Conservation (phyloP, 208 protist species). For the Phytomonas francai region DNA sequence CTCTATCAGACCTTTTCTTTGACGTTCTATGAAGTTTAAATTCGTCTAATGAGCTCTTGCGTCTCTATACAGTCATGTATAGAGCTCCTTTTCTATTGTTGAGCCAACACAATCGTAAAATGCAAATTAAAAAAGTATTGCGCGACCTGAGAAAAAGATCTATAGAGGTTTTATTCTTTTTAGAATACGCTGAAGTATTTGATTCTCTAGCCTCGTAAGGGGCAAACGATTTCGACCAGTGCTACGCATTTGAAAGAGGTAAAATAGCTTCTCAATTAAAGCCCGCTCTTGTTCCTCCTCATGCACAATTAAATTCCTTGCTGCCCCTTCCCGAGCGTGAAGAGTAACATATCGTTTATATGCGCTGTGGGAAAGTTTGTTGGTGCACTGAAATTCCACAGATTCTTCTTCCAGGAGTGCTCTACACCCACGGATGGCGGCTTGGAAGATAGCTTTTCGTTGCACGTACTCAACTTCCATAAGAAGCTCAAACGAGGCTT, state of each 20-base stretch:
- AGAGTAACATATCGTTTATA: not conserved
- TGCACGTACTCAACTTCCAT: not conserved
- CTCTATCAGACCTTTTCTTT: not conserved
- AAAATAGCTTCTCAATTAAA: not conserved
- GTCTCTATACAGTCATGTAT: not conserved
- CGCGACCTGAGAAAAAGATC: not conserved
- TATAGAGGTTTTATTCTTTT: not conserved
- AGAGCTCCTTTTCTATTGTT: not conserved
- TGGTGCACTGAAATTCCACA: not conserved
- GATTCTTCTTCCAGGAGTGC: not conserved
- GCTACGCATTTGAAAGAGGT: not conserved
- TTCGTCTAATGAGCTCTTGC: not conserved
- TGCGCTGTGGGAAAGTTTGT: not conserved
- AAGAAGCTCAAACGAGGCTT: not conserved
- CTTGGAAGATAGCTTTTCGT: not conserved
- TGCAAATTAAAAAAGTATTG: not conserved
- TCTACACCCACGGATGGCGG: not conserved
- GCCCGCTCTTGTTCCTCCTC: not conserved
- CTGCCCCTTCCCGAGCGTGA: not conserved
- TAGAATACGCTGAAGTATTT: not conserved
- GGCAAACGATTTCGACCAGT: not conserved
- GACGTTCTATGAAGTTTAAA: not conserved
- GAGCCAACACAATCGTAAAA: not conserved
- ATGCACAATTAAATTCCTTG: not conserved
- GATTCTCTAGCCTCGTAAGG: not conserved